phyloP scores from a whole-genome alignment of 2,329 filamentous ascomycete genomes.

The Juglanconis sp. region DNA sequence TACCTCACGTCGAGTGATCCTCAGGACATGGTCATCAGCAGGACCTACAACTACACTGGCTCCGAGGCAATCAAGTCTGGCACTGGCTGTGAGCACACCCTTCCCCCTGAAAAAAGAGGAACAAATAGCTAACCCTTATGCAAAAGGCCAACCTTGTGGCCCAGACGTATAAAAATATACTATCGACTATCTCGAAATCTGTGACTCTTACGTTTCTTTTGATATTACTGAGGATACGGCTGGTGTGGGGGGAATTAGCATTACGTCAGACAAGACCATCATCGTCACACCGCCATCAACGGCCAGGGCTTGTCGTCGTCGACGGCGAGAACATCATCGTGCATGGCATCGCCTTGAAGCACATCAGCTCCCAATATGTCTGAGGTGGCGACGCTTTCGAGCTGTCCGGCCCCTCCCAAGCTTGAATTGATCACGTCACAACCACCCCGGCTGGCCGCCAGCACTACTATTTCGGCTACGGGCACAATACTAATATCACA shows the following conservation, averaged over 20 bases:
- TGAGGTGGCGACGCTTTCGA: constrained; percentile 10
- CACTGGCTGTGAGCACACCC: no score
- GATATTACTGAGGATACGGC: constrained; percentile 49
- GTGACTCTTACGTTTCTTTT: constrained; percentile 37
- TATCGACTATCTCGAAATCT: constrained; percentile 31
- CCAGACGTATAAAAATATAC: no score
- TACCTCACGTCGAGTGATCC: constrained; percentile 53
- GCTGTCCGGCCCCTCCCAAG: constrained; percentile 27
- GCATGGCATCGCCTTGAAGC: constrained; percentile 54
- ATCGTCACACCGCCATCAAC: constrained; percentile 53
- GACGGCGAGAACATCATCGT: constrained; percentile 56
- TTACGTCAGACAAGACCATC: constrained; percentile 56
- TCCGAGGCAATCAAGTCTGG: constrained; percentile 54
- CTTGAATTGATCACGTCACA: constrained; percentile 52
- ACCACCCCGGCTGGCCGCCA: constrained; percentile 57
- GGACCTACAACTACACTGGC: constrained; percentile 53
- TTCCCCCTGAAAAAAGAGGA: no score
- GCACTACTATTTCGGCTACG: constrained; percentile 56
- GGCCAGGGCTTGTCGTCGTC: constrained; percentile 53
- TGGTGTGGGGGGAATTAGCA: constrained; percentile 45
- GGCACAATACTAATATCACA: constrained; percentile 51
- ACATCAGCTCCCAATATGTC: constrained; percentile 30
- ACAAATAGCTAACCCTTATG: constrained; percentile 39
- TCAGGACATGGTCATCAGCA: constrained; percentile 56
- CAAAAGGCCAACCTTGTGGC: constrained; percentile 26